Percentiles rank a stretch among this genome's conserved stretches.
Conservation (phyloP, 306 rosid species). For the Prinsepia uniflora region DNA sequence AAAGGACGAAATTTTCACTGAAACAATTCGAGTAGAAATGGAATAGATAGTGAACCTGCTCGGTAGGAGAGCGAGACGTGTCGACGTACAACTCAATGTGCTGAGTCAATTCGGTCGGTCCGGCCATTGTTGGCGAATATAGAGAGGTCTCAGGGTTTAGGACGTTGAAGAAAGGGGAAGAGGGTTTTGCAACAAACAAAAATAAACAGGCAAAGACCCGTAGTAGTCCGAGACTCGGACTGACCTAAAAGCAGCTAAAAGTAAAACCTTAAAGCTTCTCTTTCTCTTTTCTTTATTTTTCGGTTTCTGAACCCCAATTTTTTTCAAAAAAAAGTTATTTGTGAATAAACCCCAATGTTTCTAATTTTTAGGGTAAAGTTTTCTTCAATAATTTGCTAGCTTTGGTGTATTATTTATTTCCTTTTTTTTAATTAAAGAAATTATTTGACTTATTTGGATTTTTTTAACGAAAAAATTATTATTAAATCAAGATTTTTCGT, state of each 20-base stretch:
- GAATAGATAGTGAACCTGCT: conserved; percentile 48
- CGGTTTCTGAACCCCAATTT: neutral
- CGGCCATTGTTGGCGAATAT: conserved; percentile 47
- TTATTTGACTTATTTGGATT: no score
- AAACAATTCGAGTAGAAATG: neutral
- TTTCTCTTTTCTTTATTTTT: no score
- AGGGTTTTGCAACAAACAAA: conserved; percentile 2
- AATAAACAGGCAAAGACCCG: neutral
- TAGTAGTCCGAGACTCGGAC: neutral
- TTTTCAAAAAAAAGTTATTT: neutral
- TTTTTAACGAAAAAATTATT: no score
- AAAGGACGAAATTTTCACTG: neutral
- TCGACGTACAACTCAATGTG: conserved; percentile 73
- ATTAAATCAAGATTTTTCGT: no score
- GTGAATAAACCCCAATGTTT: neutral
- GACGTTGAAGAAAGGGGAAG: neutral
- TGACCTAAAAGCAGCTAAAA: neutral
- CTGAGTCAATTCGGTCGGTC: conserved; percentile 41
- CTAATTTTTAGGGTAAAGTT: no score
- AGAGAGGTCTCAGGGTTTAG: conserved; percentile 37
- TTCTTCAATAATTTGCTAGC: no score
- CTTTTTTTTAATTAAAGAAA: no score
- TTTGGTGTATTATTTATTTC: no score
- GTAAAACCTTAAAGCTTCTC: neutral
- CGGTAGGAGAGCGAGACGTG: conserved; percentile 50